Evolutionary conservation across 768 basidiomycete species (phyloP).

Genomic region (Leucosporidium creatinivorum): DNA sequence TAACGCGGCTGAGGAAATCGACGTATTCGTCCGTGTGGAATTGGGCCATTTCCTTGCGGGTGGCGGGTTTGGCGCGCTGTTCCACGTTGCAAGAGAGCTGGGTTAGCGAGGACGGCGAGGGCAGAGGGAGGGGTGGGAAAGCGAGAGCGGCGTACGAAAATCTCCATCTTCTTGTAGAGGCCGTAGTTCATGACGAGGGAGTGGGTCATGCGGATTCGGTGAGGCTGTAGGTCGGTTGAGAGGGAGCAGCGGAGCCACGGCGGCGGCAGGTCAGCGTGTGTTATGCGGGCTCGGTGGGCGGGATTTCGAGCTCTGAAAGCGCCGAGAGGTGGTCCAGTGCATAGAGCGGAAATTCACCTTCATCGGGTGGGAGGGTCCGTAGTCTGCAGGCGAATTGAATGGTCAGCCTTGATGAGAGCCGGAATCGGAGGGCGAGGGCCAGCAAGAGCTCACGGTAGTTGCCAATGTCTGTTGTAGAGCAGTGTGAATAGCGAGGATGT

Average conservation of each 20-base stretch:
- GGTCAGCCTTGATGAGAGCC: too few species aligned
- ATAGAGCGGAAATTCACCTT: conserved; percentile 24
- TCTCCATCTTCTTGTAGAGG: conserved; percentile 99
- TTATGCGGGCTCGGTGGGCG: background rate
- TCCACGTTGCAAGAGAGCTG: background rate
- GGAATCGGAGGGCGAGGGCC: too few species aligned
- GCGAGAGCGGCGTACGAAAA: conserved; percentile 64
- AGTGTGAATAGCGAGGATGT: too few species aligned
- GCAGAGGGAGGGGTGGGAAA: background rate
- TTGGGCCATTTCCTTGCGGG: conserved; percentile 97
- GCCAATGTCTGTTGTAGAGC: conserved; percentile 57
- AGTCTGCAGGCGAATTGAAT: conserved; percentile 1
- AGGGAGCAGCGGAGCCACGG: too few species aligned
- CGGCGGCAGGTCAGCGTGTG: background rate
- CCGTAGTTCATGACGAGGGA: conserved; percentile 99
- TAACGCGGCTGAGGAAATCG: conserved; percentile 88
- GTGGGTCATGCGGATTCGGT: conserved; percentile 98
- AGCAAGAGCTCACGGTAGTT: conserved; percentile 72
- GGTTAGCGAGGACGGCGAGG: background rate
- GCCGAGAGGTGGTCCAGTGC: background rate
- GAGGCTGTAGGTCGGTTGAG: conserved; percentile 48
- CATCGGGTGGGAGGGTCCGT: conserved; percentile 26
- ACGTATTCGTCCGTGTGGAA: conserved; percentile 99
- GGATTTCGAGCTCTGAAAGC: background rate
- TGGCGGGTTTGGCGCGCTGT: conserved; percentile 96